phyloP scores from a whole-genome alignment of 2,329 filamentous ascomycete genomes.

The Alternaria conjuncta region DNA sequence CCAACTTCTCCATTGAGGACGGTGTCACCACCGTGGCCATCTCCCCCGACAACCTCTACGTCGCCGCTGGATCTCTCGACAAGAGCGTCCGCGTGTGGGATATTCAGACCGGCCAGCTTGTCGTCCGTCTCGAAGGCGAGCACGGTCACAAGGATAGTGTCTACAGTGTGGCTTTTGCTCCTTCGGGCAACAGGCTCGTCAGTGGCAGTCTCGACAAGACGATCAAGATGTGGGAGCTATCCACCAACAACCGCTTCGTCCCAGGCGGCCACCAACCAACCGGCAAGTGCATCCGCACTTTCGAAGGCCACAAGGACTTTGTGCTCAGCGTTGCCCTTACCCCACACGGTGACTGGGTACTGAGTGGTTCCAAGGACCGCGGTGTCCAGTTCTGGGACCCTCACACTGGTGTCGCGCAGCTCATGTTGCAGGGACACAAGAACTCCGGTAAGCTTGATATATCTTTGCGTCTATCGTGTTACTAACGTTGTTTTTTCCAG shows the following conservation, averaged over 20 bases:
- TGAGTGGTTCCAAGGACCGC: conserved; percentile 95
- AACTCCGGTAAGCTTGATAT: conserved; percentile 71
- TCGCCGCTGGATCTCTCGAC: conserved; percentile 92
- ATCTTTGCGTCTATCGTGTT: neutral
- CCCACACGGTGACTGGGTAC: conserved; percentile 92
- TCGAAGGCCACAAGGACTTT: conserved; percentile 98
- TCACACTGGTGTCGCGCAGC: conserved; percentile 86
- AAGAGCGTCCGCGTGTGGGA: conserved; percentile 99
- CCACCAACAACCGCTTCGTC: conserved; percentile 70
- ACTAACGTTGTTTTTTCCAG: conserved; percentile 52
- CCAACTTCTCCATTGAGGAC: conserved; percentile 91
- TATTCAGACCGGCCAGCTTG: conserved; percentile 80
- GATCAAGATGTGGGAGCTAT: conserved; percentile 99
- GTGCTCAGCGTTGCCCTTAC: conserved; percentile 95
- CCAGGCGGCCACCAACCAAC: conserved; percentile 75
- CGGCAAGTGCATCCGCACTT: conserved; percentile 94
- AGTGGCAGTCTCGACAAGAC: conserved; percentile 96
- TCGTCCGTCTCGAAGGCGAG: conserved; percentile 89
- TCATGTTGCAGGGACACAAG: conserved; percentile 99
- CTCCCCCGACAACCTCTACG: conserved; percentile 90
- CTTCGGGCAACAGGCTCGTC: conserved; percentile 89
- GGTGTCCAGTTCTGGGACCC: conserved; percentile 99
- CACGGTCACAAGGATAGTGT: conserved; percentile 97
- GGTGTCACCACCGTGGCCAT: conserved; percentile 98
- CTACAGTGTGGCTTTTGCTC: conserved; percentile 95